phyloP scores from a whole-genome alignment of 805 yeast species.

The Candida fluviatilis region DNA sequence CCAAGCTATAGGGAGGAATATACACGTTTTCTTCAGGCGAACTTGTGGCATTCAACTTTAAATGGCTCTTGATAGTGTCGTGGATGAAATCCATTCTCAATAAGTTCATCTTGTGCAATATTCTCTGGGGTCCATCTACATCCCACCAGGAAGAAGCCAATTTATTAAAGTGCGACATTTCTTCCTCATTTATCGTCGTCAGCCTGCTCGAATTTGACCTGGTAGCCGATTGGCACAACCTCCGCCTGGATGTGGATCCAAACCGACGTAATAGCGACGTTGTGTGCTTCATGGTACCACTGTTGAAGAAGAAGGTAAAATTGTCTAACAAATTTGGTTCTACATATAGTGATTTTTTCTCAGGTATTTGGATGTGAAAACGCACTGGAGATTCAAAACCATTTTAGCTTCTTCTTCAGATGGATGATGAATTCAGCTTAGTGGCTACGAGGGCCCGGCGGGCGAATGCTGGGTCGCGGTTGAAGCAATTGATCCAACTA shows the following conservation, averaged over 20 bases:
- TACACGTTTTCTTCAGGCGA: conserved; percentile 47
- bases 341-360: too few relatives aligned
- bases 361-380: too few relatives aligned
- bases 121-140: conserved; percentile 85
- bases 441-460: conserved; percentile 75
- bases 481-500: conserved; percentile 66
- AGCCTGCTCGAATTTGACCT: not conserved
- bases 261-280: too few relatives aligned
- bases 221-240: not conserved
- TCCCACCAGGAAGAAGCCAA: conserved; percentile 99
- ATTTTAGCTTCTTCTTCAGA: conserved; percentile 1
- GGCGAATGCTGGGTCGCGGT: conserved; percentile 85
- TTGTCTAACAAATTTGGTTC: too few relatives aligned
- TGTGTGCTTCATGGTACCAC: too few relatives aligned
- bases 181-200: conserved; percentile 37
- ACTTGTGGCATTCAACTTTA: conserved; percentile 35
- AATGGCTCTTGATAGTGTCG: conserved; percentile 46
- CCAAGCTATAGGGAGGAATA: conserved; percentile 73
- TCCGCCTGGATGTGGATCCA: too few relatives aligned
- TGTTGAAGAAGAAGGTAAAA: too few relatives aligned
- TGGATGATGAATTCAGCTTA: conserved; percentile 46
- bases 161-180: conserved; percentile 75
- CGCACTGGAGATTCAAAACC: too few relatives aligned
- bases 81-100: conserved; percentile 84
- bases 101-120: conserved; percentile 91